These are phyloP conservation scores for Termitomyces sp. DNA, from an alignment of 768 basidiomycete genomes.

Conservation along the genomic window DNA sequence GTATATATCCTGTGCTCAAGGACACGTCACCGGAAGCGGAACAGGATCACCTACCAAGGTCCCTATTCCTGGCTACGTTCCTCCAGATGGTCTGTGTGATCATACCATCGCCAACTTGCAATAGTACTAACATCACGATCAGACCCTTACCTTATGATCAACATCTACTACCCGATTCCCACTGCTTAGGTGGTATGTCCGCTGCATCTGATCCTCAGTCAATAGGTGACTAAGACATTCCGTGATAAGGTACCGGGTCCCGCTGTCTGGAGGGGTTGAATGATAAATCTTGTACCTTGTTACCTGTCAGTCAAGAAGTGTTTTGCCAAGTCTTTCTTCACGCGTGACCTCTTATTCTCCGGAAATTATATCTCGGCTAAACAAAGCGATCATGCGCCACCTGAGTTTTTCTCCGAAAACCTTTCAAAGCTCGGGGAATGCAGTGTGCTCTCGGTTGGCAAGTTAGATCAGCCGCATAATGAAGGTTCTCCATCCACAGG, in stretches of 20 bases:
- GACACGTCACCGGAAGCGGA: conserved; percentile 36
- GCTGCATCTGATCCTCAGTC: not conserved
- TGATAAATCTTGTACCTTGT: not conserved
- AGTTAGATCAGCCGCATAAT: not conserved
- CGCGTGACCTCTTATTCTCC: not conserved
- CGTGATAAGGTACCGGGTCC: conserved; percentile 11
- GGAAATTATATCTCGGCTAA: not conserved
- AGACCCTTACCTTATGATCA: conserved; percentile 35
- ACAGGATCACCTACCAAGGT: conserved; percentile 38
- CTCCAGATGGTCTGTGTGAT: conserved; percentile 22
- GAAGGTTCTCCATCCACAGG: not conserved
- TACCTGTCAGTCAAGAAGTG: not conserved
- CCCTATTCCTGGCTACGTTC: conserved; percentile 42
- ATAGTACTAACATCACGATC: not conserved
- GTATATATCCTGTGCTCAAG: conserved; percentile 45
- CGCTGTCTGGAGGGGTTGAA: conserved; percentile 13
- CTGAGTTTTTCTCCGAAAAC: not conserved
- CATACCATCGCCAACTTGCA: not conserved
- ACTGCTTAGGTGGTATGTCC: conserved; percentile 22
- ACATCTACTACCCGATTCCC: conserved; percentile 32
- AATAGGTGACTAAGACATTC: not conserved
- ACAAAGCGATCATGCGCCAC: conserved; percentile 3
- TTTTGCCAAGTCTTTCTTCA: not conserved
- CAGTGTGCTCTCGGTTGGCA: not conserved
- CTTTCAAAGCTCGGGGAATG: not conserved